Evolutionary conservation across 2,329 filamentous ascomycete genomes (phyloP).

Genomic region (Aureobasidium mangrovei): DNA sequence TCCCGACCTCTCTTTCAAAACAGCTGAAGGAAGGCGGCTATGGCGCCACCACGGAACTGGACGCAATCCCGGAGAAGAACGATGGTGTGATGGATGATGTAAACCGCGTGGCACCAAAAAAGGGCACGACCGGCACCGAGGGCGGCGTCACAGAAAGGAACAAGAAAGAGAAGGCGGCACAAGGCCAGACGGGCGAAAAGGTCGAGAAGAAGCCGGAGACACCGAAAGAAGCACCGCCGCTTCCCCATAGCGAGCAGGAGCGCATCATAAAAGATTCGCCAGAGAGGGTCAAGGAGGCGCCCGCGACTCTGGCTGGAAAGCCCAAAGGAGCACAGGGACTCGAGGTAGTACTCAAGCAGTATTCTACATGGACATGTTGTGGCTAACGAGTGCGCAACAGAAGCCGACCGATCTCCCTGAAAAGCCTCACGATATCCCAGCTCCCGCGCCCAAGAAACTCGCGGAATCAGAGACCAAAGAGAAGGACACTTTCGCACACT

Average conservation of each 20-base stretch:
- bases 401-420: conserved; percentile 76
- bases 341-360: conserved; percentile 42
- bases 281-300: conserved; percentile 26
- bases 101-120: conserved; percentile 62
- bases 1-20: conserved; percentile 26
- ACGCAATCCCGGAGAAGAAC: conserved; percentile 44
- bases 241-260: conserved; percentile 73
- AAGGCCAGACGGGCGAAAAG: conserved; percentile 59
- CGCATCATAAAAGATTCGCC: conserved; percentile 39
- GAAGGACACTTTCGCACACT: conserved; percentile 7
- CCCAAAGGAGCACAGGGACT: conserved; percentile 32
- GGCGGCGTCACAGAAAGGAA: conserved; percentile 84
- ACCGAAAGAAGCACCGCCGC: conserved; percentile 75
- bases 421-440: conserved; percentile 65
- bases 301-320: conserved; percentile 28
- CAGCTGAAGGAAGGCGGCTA: conserved; percentile 38
- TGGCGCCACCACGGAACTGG: conserved; percentile 28
- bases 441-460: conserved; percentile 49
- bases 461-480: conserved; percentile 21
- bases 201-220: conserved; percentile 67
- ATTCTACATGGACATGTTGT: not conserved
- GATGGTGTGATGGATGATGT: conserved; percentile 93
- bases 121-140: conserved; percentile 80
- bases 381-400: conserved; percentile 36
- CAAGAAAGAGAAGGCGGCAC: conserved; percentile 62